These are phyloP conservation scores for Cryptomeria japonica DNA, from an alignment of 75 land plant species.

Conservation along the genomic window DNA sequence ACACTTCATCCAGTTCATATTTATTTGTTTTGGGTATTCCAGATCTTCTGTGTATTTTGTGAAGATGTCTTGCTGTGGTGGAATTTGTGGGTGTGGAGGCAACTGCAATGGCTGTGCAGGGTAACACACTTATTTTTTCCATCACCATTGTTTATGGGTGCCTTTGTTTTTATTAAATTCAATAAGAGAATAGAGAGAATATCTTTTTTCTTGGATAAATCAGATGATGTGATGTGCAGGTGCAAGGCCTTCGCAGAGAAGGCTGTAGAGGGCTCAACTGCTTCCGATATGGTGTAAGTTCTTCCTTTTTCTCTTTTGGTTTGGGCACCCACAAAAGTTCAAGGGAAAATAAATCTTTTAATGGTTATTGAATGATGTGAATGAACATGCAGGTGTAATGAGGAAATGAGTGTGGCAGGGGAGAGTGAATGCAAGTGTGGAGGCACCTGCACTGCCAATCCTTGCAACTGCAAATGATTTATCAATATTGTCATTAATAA, in stretches of 20 bases:
- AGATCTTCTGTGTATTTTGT: no score
- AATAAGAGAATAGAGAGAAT: no score
- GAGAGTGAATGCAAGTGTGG: background rate
- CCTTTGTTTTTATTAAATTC: no score
- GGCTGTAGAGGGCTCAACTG: background rate
- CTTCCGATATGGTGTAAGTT: conserved; percentile 1
- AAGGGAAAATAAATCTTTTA: no score
- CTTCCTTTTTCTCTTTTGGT: background rate
- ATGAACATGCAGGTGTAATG: background rate
- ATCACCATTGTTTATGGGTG: no score
- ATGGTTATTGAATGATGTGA: background rate
- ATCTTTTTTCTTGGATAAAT: no score
- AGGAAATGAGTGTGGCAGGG: background rate
- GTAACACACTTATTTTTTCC: no score
- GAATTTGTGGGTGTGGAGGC: background rate
- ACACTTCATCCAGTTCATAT: no score
- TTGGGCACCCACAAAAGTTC: background rate
- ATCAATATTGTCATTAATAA: background rate
- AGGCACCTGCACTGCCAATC: background rate
- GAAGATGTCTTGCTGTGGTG: conserved; percentile 12
- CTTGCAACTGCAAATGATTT: background rate
- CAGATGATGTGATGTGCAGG: background rate
- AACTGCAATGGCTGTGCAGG: conserved; percentile 5
- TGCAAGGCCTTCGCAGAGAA: background rate
- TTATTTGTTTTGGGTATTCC: no score